A percentile compares a stretch with the other conserved stretches of the same genome.
These are phyloP conservation scores for Seminavis robusta DNA, from an alignment of 108 stramenopile genomes.

Conservation along the genomic window DNA sequence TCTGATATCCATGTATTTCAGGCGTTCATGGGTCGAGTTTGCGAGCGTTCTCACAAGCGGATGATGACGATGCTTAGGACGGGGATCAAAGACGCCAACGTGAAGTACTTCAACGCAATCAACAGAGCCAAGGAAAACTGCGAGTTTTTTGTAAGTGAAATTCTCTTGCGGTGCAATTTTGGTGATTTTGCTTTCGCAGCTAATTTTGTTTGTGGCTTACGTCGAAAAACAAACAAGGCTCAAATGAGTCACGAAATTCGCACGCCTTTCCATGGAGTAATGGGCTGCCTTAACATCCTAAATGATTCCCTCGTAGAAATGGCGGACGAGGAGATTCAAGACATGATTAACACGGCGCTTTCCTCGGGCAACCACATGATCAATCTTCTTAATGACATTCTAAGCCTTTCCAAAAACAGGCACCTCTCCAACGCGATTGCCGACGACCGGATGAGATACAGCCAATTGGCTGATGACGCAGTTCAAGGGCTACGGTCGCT, in stretches of 20 bases:
- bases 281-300: neutral
- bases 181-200: too few species aligned
- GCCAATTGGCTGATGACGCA: too few species aligned
- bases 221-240: too few species aligned
- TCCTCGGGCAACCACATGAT: conserved; percentile 11
- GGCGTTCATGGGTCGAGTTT: conserved; percentile 6
- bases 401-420: conserved; percentile 8
- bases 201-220: too few species aligned
- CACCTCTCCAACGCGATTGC: conserved; percentile 2
- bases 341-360: conserved; percentile 1
- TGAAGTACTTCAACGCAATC: conserved; percentile 10
- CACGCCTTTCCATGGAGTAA: neutral
- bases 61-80: conserved; percentile 5
- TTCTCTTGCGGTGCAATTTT: too few species aligned
- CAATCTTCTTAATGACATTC: conserved; percentile 15
- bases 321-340: neutral
- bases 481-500: too few species aligned
- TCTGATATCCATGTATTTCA: conserved; percentile 9
- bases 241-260: neutral
- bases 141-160: neutral
- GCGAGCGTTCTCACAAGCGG: conserved; percentile 6
- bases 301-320: conserved; percentile 4
- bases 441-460: neutral
- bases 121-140: neutral
- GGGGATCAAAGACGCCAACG: conserved; percentile 11